Evolutionary conservation across 129 eudicot genomes (phyloP).

Genomic region (Ambrosia artemisiifolia): DNA sequence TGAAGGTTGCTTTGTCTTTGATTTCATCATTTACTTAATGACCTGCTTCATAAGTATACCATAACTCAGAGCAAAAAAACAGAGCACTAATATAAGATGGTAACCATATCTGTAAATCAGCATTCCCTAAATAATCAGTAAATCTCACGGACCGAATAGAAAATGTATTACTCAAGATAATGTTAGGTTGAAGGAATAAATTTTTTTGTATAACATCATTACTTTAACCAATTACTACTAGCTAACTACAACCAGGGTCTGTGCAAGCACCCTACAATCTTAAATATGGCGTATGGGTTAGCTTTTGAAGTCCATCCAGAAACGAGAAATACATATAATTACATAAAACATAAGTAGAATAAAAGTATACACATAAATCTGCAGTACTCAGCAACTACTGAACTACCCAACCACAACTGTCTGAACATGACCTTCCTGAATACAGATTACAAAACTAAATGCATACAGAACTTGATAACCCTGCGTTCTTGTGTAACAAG

Average conservation of each 20-base stretch:
- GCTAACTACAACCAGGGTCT: background rate
- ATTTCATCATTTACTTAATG: constrained; percentile 43
- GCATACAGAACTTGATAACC: background rate
- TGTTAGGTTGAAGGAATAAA: too few species aligned
- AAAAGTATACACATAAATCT: too few species aligned
- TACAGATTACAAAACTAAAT: background rate
- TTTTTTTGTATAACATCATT: too few species aligned
- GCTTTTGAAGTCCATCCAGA: background rate
- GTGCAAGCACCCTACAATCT: background rate
- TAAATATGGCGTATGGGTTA: background rate
- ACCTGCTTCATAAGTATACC: constrained; percentile 33
- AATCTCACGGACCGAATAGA: background rate
- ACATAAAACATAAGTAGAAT: background rate
- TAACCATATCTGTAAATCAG: background rate
- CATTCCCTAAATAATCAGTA: background rate
- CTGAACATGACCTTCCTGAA: background rate
- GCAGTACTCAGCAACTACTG: too few species aligned
- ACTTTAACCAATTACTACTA: background rate
- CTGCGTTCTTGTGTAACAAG: background rate
- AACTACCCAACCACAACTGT: background rate
- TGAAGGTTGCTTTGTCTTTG: constrained; percentile 36
- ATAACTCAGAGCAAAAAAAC: constrained; percentile 14
- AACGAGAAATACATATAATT: background rate
- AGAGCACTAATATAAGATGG: background rate
- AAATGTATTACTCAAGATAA: background rate